Evolutionary conservation across 2,329 filamentous ascomycete genomes (phyloP).

Genomic region (Didymella sp.): DNA sequence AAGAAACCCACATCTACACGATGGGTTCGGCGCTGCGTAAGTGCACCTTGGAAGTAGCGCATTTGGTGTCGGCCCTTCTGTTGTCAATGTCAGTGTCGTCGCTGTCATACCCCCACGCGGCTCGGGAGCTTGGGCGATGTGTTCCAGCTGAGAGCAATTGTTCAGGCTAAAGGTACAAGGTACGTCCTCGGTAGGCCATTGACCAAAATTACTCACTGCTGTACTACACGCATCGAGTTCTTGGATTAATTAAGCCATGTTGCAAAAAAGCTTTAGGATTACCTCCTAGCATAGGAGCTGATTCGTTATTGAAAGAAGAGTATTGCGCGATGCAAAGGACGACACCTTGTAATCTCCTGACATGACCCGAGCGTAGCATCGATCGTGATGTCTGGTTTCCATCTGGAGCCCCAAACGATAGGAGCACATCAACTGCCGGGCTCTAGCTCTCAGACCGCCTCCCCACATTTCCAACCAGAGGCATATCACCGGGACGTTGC

Average conservation of each 20-base stretch:
- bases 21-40: constrained; percentile 1
- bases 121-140: constrained; percentile 12
- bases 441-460: neutral
- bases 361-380: neutral
- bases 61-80: constrained; percentile 4
- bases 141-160: constrained; percentile 6
- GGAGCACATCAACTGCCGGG: neutral
- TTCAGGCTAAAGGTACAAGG: constrained; percentile 13
- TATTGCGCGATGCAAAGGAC: neutral
- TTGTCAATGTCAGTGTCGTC: neutral
- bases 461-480: constrained; percentile 3
- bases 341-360: neutral
- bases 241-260: too few species aligned
- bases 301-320: too few species aligned
- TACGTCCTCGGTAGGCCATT: too few species aligned
- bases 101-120: constrained; percentile 9
- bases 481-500: constrained; percentile 7
- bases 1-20: neutral
- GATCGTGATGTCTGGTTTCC: neutral
- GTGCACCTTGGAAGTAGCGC: constrained; percentile 14
- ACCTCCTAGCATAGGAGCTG: too few species aligned
- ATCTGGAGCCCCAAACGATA: neutral
- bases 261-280: too few species aligned
- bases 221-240: too few species aligned
- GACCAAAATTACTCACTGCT: too few species aligned